Percentiles rank a stretch among this genome's conserved stretches.
Conservation (phyloP, 257 asterid species). For the Gentiana dahurica region DNA sequence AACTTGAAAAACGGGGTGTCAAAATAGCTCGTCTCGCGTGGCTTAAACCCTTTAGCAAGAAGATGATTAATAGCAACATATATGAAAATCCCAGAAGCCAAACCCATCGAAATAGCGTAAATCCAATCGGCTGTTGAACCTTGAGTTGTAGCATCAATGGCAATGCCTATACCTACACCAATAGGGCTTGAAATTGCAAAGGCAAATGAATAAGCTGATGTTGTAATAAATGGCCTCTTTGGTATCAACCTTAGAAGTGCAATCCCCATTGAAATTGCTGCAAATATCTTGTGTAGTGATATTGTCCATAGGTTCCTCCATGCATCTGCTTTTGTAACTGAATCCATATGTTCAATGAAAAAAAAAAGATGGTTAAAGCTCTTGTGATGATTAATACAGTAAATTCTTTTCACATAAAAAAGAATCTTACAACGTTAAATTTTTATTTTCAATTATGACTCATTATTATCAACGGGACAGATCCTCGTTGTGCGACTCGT, state of each 20-base stretch:
- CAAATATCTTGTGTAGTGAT: slow-evolving; percentile 77
- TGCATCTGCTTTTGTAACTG: slow-evolving; percentile 62
- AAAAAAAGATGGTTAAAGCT: neutral
- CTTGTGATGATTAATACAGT: no score
- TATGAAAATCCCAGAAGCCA: slow-evolving; percentile 73
- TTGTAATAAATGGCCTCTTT: slow-evolving; percentile 61
- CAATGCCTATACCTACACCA: slow-evolving; percentile 84
- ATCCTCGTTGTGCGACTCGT: no score
- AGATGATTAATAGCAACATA: slow-evolving; percentile 80
- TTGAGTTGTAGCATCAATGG: slow-evolving; percentile 67
- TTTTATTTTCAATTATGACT: no score
- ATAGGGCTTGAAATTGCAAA: slow-evolving; percentile 77
- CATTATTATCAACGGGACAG: no score
- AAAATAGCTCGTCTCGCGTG: slow-evolving; percentile 24
- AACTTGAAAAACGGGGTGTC: slow-evolving; percentile 67
- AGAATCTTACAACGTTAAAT: no score
- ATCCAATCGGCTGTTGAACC: slow-evolving; percentile 64
- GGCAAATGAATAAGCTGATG: slow-evolving; percentile 62
- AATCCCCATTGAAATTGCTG: slow-evolving; percentile 87
- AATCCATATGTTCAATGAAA: neutral
- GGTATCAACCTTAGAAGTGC: slow-evolving; percentile 83
- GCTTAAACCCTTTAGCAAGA: slow-evolving; percentile 63
- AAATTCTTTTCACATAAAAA: no score
- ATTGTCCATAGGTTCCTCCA: slow-evolving; percentile 88
- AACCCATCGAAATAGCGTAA: slow-evolving; percentile 77